These are phyloP conservation scores for Geotrichum bryndzae DNA, from an alignment of 1,139 yeast species.

Conservation along the genomic window DNA sequence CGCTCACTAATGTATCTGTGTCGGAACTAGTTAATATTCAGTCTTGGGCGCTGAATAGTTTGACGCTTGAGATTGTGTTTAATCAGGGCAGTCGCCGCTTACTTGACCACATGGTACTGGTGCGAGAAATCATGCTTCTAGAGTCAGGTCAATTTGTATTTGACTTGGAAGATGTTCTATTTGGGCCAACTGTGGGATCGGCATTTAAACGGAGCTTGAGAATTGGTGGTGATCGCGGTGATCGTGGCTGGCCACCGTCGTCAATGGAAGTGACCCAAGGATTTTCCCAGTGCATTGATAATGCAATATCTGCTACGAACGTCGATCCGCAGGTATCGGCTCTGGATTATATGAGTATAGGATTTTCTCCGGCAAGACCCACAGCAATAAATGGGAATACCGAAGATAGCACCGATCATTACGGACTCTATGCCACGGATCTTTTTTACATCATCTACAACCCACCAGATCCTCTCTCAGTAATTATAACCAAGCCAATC, in stretches of 20 bases:
- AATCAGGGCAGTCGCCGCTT: conserved; percentile 2
- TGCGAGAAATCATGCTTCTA: conserved; percentile 13
- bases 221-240: background rate
- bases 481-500: conserved; percentile 5
- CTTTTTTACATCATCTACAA: conserved; percentile 5
- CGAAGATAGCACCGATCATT: background rate
- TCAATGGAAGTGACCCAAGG: conserved; percentile 8
- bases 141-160: conserved; percentile 15
- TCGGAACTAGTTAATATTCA: conserved; percentile 7
- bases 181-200: conserved; percentile 9
- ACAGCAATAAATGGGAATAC: background rate
- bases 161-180: conserved; percentile 14
- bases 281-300: conserved; percentile 13
- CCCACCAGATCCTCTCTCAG: conserved; percentile 13
- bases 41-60: conserved; percentile 9
- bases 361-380: background rate
- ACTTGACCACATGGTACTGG: conserved; percentile 13
- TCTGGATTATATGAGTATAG: conserved; percentile 10
- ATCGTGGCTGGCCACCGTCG: conserved; percentile 17
- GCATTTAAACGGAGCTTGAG: background rate
- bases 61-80: conserved; percentile 13
- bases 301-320: background rate
- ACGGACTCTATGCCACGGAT: conserved; percentile 7
- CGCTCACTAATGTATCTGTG: conserved; percentile 4
- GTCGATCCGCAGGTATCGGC: background rate